Percentiles rank a stretch among this genome's conserved stretches.
Evolutionary conservation across 108 stramenopile genomes (phyloP).

Genomic region (Craspedostauros australis): DNA sequence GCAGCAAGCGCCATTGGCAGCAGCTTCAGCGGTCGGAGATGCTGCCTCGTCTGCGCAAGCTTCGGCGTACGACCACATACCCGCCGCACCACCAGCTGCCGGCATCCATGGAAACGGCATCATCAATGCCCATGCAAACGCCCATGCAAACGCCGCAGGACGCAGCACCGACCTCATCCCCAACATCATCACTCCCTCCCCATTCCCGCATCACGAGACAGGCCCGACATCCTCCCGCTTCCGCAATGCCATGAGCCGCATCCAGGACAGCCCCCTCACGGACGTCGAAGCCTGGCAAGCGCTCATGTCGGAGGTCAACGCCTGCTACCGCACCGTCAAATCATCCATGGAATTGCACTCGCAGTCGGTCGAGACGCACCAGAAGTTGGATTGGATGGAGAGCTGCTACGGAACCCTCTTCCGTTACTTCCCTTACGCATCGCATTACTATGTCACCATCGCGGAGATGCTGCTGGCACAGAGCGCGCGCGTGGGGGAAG

Average conservation of each 20-base stretch:
- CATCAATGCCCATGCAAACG: too few relatives aligned
- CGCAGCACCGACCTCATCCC: slow-evolving; percentile 13
- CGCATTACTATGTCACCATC: slow-evolving; percentile 32
- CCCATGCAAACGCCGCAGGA: too few relatives aligned
- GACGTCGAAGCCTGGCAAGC: slow-evolving; percentile 87
- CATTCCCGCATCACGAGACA: slow-evolving; percentile 70
- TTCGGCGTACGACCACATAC: background rate
- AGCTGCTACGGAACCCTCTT: slow-evolving; percentile 64
- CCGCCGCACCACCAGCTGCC: background rate
- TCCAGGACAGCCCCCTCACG: slow-evolving; percentile 41
- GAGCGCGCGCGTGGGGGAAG: slow-evolving; percentile 44
- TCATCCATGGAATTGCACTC: slow-evolving; percentile 2
- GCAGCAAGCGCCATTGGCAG: background rate
- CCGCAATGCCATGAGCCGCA: slow-evolving; percentile 73
- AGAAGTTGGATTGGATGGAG: slow-evolving; percentile 80
- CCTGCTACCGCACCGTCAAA: slow-evolving; percentile 41
- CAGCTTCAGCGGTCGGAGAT: background rate
- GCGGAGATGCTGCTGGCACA: slow-evolving; percentile 56
- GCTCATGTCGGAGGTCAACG: slow-evolving; percentile 60
- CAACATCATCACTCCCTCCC: slow-evolving; percentile 47
- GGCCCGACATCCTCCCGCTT: slow-evolving; percentile 71
- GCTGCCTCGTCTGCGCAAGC: background rate
- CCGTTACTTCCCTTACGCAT: slow-evolving; percentile 66
- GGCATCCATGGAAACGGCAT: background rate
- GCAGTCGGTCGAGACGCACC: slow-evolving; percentile 39